Base-by-base conservation (phyloP, 2,329 filamentous ascomycete species). In the Penicillium expansum region DNA sequence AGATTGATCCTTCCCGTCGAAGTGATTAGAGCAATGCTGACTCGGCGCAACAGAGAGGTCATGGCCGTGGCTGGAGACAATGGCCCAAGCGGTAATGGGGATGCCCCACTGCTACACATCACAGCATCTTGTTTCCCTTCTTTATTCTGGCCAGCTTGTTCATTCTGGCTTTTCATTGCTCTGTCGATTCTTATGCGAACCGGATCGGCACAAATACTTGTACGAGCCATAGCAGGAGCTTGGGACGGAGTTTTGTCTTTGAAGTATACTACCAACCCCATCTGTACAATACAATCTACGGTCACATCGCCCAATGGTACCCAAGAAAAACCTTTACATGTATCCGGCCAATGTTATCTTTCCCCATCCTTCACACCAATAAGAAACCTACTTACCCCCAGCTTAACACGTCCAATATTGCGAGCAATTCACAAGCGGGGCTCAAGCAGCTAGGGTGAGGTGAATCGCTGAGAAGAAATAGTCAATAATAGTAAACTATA, bases 11-110 rank as follows among this genome's bases (percentile, higher is more conserved):
- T 20, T 47, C 16, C n/a, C n/a, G 4, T 33, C 53, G 44, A n/a
- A 14, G 18, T 44, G 29, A 37, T 55, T 13, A 30, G 35, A 49
- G 66, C 16, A 41, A 29, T 16, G 41, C 76, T 82, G 74, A 80
- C 68, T 20, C 29, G 50, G 27, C 49, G 59, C 27, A 62, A 66
- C 69, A 87, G 83, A 82, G 80, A 78, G 87, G 88, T 62, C 87
- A 90, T 74, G 87, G 88, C 67, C 79, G 86, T 72, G 86, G 87
- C 43, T 90, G 86, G 86, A 89, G 86, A 79, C 87, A 89, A 73
- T 90, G 84, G 82, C 87, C 87, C 64, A 88, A 81, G 74, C 66
- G 70, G 69, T 76, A 68, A 68, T 13, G 14, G 44, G 58, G 27
- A 51, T 37, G 52, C 43, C 20, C 16, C 49, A 48, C 39, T 6